Conservation (phyloP, 2,329 filamentous ascomycete species). For the Acephala macrosclerotiorum region DNA sequence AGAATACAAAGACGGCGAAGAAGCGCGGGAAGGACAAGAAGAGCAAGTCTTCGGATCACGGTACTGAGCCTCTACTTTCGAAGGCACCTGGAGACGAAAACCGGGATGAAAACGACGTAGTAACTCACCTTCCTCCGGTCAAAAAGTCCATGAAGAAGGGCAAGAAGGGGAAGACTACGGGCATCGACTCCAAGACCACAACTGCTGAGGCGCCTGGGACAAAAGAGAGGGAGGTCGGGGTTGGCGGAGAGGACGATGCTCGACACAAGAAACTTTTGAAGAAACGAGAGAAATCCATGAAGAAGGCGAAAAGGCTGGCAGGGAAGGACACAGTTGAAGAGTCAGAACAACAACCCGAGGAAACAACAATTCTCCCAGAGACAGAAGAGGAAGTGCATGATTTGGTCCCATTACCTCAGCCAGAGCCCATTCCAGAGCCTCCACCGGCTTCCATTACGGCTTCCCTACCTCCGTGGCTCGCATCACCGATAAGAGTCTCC, state of each 20-base stretch:
- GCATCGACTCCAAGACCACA: too few relatives aligned
- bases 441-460: conserved; percentile 73
- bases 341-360: conserved; percentile 38
- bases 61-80: neutral
- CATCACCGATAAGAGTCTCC: conserved; percentile 74
- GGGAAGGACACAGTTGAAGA: conserved; percentile 44
- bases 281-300: conserved; percentile 63
- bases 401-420: conserved; percentile 83
- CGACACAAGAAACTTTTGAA: conserved; percentile 57
- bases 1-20: neutral
- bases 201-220: too few relatives aligned
- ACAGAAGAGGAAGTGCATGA: conserved; percentile 63
- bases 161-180: neutral
- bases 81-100: neutral
- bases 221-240: conserved; percentile 7
- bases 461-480: conserved; percentile 82
- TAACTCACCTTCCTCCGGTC: too few relatives aligned
- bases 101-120: too few relatives aligned
- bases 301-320: conserved; percentile 53
- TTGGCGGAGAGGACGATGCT: conserved; percentile 26
- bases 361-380: conserved; percentile 31
- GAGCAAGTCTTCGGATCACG: neutral
- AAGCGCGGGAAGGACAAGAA: neutral
- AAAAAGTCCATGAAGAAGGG: too few relatives aligned
- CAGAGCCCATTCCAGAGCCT: conserved; percentile 64